Base-by-base conservation (phyloP, 441 rosid genomes). In the Brassica balearica region DNA sequence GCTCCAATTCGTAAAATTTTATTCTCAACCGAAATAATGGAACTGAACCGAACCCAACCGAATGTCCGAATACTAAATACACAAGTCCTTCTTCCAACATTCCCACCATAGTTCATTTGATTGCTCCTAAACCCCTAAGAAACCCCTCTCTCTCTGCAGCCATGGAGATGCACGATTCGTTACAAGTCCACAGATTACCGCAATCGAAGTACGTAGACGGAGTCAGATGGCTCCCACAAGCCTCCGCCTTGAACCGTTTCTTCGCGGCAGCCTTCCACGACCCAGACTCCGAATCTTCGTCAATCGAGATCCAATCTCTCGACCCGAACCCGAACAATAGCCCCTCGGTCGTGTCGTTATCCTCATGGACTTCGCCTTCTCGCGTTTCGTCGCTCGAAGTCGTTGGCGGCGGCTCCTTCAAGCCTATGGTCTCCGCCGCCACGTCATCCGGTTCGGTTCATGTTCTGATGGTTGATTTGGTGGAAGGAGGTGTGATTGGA, bases 211-310 rank as follows among this genome's bases (percentile, higher is more conserved):
- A 87, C 79, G 79, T 93, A 10, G 95, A 93, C 76, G 85, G 86
- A 69, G 86, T 95, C 3, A 91, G 94, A 19, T 95, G 93, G 96
- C 92, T 95, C 29, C 94, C 97, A 6, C 84, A 92, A 43, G 84
- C 86, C 43, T 88, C 91, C 23, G 90, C 99, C 11, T 79, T 93
- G 55, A 88, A 87, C 63, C 90, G 90, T 72, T 83, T 82, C 76
- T 74, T 85, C 38, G 81, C 88, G 38, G 8, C 88, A 58, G 89
- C 98, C 8, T 78, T 71, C 75, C 85, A 82, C 76, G 91, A 91
- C 79, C 20, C 92, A 2, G 91, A 87, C 34, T 27, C 70, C 79
- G 78, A 72, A 41, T 68, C 87, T 27, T 79, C 97, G 0, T 84
- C 90, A 29, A 77, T 95, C 75, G 88, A 92, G 82, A 80, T 85